Percentiles rank a stretch among this genome's conserved stretches.
phyloP scores from a whole-genome alignment of 2,329 filamentous ascomycete genomes.

The Fusarium longipes region DNA sequence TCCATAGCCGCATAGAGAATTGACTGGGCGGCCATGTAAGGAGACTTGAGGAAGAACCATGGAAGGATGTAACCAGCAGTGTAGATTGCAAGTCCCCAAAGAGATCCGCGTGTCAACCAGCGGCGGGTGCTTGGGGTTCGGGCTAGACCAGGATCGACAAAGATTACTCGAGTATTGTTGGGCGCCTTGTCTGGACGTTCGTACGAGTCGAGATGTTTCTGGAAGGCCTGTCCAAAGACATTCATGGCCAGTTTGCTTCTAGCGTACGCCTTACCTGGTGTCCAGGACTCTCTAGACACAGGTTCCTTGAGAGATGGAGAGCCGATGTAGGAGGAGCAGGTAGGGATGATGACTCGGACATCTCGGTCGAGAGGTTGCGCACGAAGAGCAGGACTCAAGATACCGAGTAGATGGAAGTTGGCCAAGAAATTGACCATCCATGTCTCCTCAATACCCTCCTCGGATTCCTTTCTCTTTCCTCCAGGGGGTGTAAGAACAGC shows the following conservation, averaged over 20 bases:
- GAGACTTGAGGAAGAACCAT: constrained; percentile 90
- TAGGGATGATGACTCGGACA: constrained; percentile 86
- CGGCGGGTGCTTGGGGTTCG: constrained; percentile 88
- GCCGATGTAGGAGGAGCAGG: constrained; percentile 88
- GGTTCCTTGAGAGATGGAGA: constrained; percentile 73
- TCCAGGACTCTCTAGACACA: constrained; percentile 63
- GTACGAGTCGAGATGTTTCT: constrained; percentile 89
- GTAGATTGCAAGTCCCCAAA: constrained; percentile 84
- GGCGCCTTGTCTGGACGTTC: constrained; percentile 85
- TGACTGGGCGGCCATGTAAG: constrained; percentile 85
- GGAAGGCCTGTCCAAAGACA: constrained; percentile 88
- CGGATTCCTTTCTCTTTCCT: constrained; percentile 68
- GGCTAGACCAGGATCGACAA: constrained; percentile 87
- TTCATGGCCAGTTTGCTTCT: constrained; percentile 83
- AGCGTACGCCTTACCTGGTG: constrained; percentile 69
- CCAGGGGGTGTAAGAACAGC: constrained; percentile 79
- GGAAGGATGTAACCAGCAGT: constrained; percentile 80
- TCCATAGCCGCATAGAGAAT: constrained; percentile 91
- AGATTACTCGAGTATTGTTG: constrained; percentile 83
- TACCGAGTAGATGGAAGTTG: constrained; percentile 94
- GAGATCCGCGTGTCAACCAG: constrained; percentile 86
- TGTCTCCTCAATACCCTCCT: constrained; percentile 85
- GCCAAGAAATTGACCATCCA: constrained; percentile 97
- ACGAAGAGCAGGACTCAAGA: constrained; percentile 88
- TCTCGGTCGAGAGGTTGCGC: constrained; percentile 95